Base-by-base conservation (phyloP, 2,329 filamentous ascomycete species). In the Cladosporium cucumerinum region DNA sequence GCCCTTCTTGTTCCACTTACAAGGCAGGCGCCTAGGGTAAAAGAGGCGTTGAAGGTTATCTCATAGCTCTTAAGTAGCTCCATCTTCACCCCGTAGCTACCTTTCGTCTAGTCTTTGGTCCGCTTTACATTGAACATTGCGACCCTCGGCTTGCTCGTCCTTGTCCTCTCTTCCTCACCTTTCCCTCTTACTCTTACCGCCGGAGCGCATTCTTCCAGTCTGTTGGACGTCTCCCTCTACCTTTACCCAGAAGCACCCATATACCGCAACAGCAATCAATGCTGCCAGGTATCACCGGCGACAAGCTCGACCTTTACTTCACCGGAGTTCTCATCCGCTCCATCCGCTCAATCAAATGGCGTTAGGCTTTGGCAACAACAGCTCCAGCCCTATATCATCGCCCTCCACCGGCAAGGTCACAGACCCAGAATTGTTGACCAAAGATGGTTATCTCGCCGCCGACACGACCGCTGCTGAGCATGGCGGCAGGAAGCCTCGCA, bases 271-370 rank as follows among this genome's bases (percentile, higher is more conserved):
- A 34, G 43, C 61, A 58, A 25, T 68, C 48, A 65, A 72, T 72
- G 70, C 70, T 70, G 48, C 68, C 68, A 61, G 52, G 59, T 34
- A 65, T 70, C 68, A 70, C 66, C 55, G 69, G 66, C 55, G 54
- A 66, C 66, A 65, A 70, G 61, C 66, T 66, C 46, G 61, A 65
- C 61, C 69, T 71, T 54, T 69, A 72, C 67, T 70, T 65, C 67
- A 68, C 66, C 49, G 70, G 70, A 66, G 69, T 69, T 28, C 68
- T 78, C 66, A 76, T 77, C 67, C 77, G 73, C 72, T 72, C 75
- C 70, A 81, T 83, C 71, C 80, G 82, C 67, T 79, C 75, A 52
- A 69, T 83, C 65, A 83, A 83, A 83, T 84, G 82, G 82, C 81
- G 81, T 74, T 83, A 79, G 77, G 76, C 64, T 46, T 66, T 57